Evolutionary conservation across 331 rosid genomes (phyloP).

Genomic region (Saraca asoca): DNA sequence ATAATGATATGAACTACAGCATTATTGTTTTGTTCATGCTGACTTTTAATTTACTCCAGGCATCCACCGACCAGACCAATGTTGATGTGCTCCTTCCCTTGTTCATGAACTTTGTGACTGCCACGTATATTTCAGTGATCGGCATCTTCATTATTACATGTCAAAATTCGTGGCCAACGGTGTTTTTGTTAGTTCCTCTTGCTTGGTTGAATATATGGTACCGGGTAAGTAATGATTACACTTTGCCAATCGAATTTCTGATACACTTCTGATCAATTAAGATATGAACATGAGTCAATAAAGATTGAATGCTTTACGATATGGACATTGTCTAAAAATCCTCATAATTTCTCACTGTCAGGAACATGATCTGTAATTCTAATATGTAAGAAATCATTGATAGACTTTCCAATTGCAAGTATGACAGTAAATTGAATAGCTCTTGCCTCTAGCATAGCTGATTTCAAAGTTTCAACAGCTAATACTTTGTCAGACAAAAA

Average conservation of each 20-base stretch:
- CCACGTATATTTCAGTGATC: slow-evolving; percentile 69
- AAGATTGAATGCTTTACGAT: too few species aligned
- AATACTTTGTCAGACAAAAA: too few species aligned
- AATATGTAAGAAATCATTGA: too few species aligned
- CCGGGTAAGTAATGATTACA: slow-evolving; percentile 60
- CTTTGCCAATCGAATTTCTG: slow-evolving; percentile 4
- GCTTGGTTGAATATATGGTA: slow-evolving; percentile 82
- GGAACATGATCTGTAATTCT: too few species aligned
- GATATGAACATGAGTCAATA: too few species aligned
- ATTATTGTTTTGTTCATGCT: neutral
- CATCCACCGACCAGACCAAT: slow-evolving; percentile 83
- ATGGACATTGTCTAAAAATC: too few species aligned
- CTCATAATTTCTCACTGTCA: too few species aligned
- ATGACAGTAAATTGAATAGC: neutral
- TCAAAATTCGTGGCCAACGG: slow-evolving; percentile 85
- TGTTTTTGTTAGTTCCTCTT: slow-evolving; percentile 76
- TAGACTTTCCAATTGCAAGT: too few species aligned
- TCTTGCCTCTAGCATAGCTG: neutral
- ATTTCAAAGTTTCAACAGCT: neutral
- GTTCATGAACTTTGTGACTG: slow-evolving; percentile 43
- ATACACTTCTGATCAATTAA: neutral
- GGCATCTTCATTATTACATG: slow-evolving; percentile 64
- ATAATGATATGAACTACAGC: slow-evolving; percentile 4
- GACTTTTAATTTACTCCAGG: slow-evolving; percentile 43
- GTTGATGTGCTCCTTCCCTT: slow-evolving; percentile 71